Percentiles rank a stretch among this genome's conserved stretches.
phyloP scores from a whole-genome alignment of 1,139 yeast genomes.

The Pichia sp. region DNA sequence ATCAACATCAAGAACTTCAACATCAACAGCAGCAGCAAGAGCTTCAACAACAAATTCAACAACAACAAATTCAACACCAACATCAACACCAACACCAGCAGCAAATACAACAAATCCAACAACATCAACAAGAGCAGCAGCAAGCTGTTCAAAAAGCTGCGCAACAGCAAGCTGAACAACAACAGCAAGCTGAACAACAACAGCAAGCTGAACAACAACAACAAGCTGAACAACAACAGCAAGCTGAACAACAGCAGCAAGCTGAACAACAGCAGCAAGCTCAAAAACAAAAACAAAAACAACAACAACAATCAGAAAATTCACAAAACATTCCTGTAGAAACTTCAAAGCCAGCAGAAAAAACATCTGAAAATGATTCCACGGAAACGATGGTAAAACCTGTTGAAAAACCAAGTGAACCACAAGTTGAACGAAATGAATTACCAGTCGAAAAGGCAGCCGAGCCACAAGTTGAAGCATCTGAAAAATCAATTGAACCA shows the following conservation, averaged over 20 bases:
- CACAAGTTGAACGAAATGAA: too few relatives aligned
- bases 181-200: neutral
- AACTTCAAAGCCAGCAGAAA: neutral
- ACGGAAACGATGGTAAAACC: neutral
- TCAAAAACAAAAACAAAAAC: neutral
- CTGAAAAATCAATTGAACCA: neutral
- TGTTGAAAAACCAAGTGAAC: neutral
- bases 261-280: neutral
- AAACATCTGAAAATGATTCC: neutral
- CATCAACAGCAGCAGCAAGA: neutral
- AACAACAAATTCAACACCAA: constrained; percentile 8
- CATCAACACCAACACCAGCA: constrained; percentile 4
- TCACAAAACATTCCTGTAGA: too few relatives aligned
- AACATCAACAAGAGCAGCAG: constrained; percentile 23
- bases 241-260: neutral
- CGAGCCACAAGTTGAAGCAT: neutral
- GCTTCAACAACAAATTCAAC: neutral
- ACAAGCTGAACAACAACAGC: neutral
- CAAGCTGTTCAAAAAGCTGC: constrained; percentile 17
- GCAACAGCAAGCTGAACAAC: constrained; percentile 10
- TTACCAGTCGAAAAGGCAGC: neutral
- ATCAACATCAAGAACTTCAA: neutral
- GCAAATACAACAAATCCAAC: neutral
- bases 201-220: constrained; percentile 21
- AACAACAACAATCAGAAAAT: neutral